These are phyloP conservation scores for Cytospora piceicola DNA, from an alignment of 2,329 filamentous ascomycete genomes.

Conservation along the genomic window DNA sequence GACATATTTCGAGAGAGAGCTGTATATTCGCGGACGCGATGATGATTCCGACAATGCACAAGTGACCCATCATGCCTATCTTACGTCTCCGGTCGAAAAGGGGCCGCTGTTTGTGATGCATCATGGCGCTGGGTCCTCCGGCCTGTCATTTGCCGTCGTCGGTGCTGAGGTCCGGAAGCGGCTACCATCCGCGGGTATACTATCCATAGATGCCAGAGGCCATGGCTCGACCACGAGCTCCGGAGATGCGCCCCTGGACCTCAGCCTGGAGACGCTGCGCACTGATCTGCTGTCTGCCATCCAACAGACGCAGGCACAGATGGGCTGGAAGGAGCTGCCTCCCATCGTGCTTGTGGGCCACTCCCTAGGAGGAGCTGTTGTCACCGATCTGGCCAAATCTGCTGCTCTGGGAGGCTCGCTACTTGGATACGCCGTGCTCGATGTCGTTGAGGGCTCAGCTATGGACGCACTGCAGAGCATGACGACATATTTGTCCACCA, in stretches of 20 bases:
- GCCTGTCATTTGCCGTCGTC: constrained; percentile 85
- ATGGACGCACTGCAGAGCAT: constrained; percentile 95
- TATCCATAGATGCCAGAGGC: constrained; percentile 83
- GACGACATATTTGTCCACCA: constrained; percentile 84
- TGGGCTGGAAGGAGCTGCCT: constrained; percentile 76
- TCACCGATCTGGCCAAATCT: constrained; percentile 78
- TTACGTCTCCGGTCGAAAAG: constrained; percentile 75
- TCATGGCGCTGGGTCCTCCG: constrained; percentile 92
- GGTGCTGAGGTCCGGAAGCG: constrained; percentile 75
- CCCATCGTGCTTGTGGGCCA: constrained; percentile 85
- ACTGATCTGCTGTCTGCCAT: constrained; percentile 74
- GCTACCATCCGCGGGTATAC: constrained; percentile 78
- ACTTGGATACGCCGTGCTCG: constrained; percentile 85
- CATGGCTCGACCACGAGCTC: constrained; percentile 74
- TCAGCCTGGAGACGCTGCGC: constrained; percentile 73
- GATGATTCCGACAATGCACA: constrained; percentile 43
- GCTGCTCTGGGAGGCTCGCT: constrained; percentile 68
- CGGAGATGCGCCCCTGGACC: constrained; percentile 53
- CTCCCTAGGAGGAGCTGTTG: constrained; percentile 88
- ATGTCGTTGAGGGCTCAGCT: constrained; percentile 94
- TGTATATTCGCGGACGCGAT: constrained; percentile 65
- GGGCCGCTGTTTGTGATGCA: constrained; percentile 91
- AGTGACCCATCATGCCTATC: constrained; percentile 80
- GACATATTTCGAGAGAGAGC: constrained; percentile 86
- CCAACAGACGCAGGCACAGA: constrained; percentile 64